Percentiles rank a stretch among this genome's conserved stretches.
Conservation (phyloP, 768 basidiomycete species). For the Mycena haematopus region DNA sequence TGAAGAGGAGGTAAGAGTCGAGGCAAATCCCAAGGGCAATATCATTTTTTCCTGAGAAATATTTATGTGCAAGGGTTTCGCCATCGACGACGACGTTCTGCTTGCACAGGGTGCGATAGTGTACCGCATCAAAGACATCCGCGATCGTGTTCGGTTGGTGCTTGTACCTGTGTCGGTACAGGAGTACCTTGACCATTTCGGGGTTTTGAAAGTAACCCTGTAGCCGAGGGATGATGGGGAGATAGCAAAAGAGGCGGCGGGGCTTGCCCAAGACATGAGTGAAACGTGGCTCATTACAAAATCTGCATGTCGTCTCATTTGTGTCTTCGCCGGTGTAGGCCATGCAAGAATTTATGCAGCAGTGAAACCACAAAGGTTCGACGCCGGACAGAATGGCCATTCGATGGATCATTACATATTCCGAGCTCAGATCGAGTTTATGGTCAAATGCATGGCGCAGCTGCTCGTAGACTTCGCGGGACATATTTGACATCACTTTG, state of each 20-base stretch:
- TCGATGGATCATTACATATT: not conserved
- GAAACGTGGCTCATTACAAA: not conserved
- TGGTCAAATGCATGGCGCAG: not conserved
- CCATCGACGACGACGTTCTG: not conserved
- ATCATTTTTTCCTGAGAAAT: not conserved
- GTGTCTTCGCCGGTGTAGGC: not conserved
- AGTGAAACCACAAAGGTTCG: not conserved
- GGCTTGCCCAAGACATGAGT: not conserved
- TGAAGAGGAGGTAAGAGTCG: conserved; percentile 1
- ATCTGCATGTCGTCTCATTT: not conserved
- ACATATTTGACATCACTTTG: not conserved
- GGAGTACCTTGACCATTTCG: not conserved
- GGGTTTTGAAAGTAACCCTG: conserved; percentile 2
- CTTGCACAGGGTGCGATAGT: not conserved
- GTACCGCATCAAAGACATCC: not conserved
- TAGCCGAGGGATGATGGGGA: not conserved
- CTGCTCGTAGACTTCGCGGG: not conserved
- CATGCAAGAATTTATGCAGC: not conserved
- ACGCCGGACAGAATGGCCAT: not conserved
- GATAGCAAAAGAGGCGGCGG: not conserved
- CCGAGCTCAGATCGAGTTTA: not conserved
- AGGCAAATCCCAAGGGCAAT: not conserved
- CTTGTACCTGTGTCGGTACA: not conserved
- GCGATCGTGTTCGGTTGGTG: not conserved
- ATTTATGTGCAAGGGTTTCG: not conserved